These are phyloP conservation scores for Tolypocladium amazonense DNA, from an alignment of 2,329 filamentous ascomycete genomes.

Conservation along the genomic window DNA sequence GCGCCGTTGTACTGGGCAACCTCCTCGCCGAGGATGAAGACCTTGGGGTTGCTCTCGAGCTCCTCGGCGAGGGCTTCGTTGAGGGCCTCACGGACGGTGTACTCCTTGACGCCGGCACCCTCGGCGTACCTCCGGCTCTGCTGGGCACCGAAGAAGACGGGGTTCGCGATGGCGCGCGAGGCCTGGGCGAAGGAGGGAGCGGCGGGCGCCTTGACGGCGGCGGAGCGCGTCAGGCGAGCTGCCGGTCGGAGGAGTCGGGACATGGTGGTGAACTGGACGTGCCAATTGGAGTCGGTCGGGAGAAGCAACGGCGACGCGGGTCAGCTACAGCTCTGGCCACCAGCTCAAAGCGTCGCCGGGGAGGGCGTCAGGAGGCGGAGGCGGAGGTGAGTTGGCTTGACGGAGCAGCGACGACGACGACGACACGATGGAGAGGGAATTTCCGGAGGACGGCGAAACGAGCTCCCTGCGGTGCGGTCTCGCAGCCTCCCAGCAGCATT, in stretches of 20 bases:
- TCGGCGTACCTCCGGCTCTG: slow-evolving; percentile 48
- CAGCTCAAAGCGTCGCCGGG: slow-evolving; percentile 6
- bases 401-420: not conserved
- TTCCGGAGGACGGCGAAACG: slow-evolving; percentile 8
- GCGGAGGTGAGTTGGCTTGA: not conserved
- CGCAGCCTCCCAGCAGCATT: slow-evolving; percentile 4
- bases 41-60: slow-evolving; percentile 87
- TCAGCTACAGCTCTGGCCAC: slow-evolving; percentile 5
- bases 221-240: slow-evolving; percentile 31
- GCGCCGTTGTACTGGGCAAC: slow-evolving; percentile 99
- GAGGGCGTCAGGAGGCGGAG: not conserved
- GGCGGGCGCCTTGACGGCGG: slow-evolving; percentile 21
- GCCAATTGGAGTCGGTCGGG: not conserved
- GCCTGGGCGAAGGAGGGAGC: slow-evolving; percentile 22
- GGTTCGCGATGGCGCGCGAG: slow-evolving; percentile 21
- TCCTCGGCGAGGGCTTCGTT: slow-evolving; percentile 98
- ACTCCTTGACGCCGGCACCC: slow-evolving; percentile 64
- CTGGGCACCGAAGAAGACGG: slow-evolving; percentile 26
- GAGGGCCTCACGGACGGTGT: slow-evolving; percentile 92
- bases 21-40: slow-evolving; percentile 94
- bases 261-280: slow-evolving; percentile 22
- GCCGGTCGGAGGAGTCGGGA: slow-evolving; percentile 42
- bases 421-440: slow-evolving; percentile 10
- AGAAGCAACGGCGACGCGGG: not conserved
- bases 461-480: slow-evolving; percentile 5